A percentile compares a stretch with the other conserved stretches of the same genome.
These are phyloP conservation scores for Colletotrichum echinochloae DNA, from an alignment of 2,329 filamentous ascomycete species.

Conservation along the genomic window DNA sequence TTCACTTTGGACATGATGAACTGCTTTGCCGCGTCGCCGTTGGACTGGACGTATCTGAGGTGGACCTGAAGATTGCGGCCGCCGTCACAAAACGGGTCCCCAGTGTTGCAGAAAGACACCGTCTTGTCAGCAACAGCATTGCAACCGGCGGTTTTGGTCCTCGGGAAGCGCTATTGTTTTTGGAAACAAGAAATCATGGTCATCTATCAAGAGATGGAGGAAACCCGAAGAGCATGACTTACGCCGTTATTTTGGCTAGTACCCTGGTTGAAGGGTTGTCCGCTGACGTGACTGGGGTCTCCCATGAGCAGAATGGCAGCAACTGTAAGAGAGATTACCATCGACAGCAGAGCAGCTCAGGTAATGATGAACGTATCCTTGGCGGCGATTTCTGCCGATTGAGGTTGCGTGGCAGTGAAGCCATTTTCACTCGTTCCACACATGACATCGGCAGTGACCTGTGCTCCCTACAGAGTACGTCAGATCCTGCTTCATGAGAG, in stretches of 20 bases:
- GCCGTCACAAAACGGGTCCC: conserved; percentile 55
- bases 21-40: conserved; percentile 50
- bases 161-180: conserved; percentile 49
- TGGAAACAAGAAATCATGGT: neutral
- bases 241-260: conserved; percentile 53
- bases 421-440: conserved; percentile 51
- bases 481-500: conserved; percentile 19
- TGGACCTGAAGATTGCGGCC: conserved; percentile 49
- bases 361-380: conserved; percentile 41
- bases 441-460: conserved; percentile 52
- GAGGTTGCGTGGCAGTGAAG: conserved; percentile 45
- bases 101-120: conserved; percentile 55
- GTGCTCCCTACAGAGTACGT: conserved; percentile 49
- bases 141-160: conserved; percentile 50
- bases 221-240: conserved; percentile 40
- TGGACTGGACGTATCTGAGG: conserved; percentile 50
- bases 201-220: rapidly evolving
- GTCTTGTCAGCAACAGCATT: conserved; percentile 50
- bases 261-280: conserved; percentile 51
- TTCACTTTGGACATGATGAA: conserved; percentile 49
- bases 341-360: neutral
- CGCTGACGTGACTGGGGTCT: conserved; percentile 55
- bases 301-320: conserved; percentile 56
- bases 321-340: conserved; percentile 45
- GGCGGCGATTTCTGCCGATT: conserved; percentile 46